Conservation (phyloP, 2,329 filamentous ascomycete species). For the Macroventuria anomochaeta region DNA sequence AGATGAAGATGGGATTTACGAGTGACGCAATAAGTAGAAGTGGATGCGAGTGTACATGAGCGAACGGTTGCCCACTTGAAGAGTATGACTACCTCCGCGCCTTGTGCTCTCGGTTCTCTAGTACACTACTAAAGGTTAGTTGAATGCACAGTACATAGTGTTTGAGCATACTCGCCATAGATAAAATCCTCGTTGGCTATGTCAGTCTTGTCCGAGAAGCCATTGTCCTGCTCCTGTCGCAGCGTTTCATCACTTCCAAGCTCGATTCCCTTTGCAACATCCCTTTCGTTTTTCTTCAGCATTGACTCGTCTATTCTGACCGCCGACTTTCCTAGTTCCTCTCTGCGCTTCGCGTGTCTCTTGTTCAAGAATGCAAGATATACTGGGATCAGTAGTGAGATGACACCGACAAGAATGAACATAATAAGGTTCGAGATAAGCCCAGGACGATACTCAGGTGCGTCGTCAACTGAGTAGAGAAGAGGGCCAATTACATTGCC, state of each 20-base stretch:
- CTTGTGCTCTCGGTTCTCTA: neutral
- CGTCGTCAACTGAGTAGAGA: slow-evolving; percentile 44
- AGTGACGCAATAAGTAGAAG: no score
- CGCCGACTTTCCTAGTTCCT: slow-evolving; percentile 40
- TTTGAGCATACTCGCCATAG: neutral
- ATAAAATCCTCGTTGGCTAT: slow-evolving; percentile 32
- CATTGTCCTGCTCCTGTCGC: slow-evolving; percentile 20
- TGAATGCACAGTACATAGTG: neutral
- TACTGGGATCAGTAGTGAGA: slow-evolving; percentile 38
- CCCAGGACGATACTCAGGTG: slow-evolving; percentile 44
- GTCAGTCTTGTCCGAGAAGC: slow-evolving; percentile 30
- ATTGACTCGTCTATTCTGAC: slow-evolving; percentile 44
- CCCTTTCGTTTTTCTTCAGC: slow-evolving; percentile 34
- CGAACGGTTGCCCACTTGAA: no score
- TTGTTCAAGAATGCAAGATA: slow-evolving; percentile 44
- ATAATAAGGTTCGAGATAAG: slow-evolving; percentile 45
- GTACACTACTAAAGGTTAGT: neutral
- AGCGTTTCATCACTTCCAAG: slow-evolving; percentile 12
- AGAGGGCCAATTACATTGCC: slow-evolving; percentile 49
- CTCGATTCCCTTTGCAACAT: slow-evolving; percentile 18
- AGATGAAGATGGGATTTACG: no score
- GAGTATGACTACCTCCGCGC: neutral
- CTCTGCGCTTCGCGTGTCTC: slow-evolving; percentile 39
- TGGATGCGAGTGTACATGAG: no score
- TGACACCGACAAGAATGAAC: slow-evolving; percentile 40